Conservation (phyloP, 129 eudicot genomes). For the Artemisia argyi region DNA sequence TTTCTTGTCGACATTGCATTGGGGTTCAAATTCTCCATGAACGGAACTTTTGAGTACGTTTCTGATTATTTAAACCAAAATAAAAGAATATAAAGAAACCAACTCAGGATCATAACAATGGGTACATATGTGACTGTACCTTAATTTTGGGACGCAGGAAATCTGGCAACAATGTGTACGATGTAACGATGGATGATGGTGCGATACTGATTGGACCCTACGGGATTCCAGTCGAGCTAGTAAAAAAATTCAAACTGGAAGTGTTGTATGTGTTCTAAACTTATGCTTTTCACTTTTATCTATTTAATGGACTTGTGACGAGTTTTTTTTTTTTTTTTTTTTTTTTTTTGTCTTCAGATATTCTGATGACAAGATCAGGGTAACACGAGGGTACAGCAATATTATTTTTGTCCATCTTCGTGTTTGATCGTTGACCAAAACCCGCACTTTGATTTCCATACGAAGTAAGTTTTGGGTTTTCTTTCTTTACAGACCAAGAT, state of each 20-base stretch:
- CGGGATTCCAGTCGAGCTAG: conserved; percentile 83
- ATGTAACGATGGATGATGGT: conserved; percentile 89
- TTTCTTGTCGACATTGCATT: conserved; percentile 74
- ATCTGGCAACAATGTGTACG: conserved; percentile 57
- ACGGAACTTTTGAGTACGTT: conserved; percentile 76
- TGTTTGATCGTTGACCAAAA: conserved; percentile 36
- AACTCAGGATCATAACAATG: conserved; percentile 1
- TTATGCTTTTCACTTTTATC: not conserved
- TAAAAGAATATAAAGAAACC: not conserved
- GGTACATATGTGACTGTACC: conserved; percentile 3
- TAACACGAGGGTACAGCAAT: conserved; percentile 67
- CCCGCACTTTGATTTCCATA: not conserved
- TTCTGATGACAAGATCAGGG: conserved; percentile 74
- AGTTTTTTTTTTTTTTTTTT: too few relatives aligned
- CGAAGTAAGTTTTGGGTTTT: conserved; percentile 21
- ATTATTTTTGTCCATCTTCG: conserved; percentile 79
- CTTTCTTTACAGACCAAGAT: not conserved
- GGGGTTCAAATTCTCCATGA: conserved; percentile 89
- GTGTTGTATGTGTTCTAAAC: conserved; percentile 53
- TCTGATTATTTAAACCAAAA: not conserved
- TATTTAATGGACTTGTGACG: not conserved
- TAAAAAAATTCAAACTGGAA: conserved; percentile 67
- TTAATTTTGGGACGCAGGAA: conserved; percentile 44
- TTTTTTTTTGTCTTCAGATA: conserved; percentile 60
- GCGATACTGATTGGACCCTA: conserved; percentile 75